Evolutionary conservation across 305 asterid genomes (phyloP), one percentile per base, ranked within the genome.

Genomic region (Ruellia speciosa): DNA sequence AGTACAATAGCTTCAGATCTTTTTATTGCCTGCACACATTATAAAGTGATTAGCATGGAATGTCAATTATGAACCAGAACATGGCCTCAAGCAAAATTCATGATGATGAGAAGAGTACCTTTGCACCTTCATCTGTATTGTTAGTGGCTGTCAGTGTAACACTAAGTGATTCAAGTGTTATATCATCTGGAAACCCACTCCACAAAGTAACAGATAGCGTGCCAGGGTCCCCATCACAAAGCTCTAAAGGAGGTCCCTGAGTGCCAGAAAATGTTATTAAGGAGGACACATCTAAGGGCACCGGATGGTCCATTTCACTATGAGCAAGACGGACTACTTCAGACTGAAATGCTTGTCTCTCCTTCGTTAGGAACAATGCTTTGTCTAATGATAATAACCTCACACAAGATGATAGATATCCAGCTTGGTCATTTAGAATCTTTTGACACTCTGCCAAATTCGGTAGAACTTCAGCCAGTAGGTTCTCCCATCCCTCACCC

Each of bases 401-500:
- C 80, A 92, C 99, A 79, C 99, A 93, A 64, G 99, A 93, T 62
- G 97, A 81, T 41, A 93, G 82, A 71, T 88, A 93, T 72, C 99
- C 97, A 66, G 99, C 92, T 84, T 84, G 97, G 79, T 93, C 99
- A 24, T 82, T 78, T 53, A 86, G 88, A 69, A 84, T 76, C 80
- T 86, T 88, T 74, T 93, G 99, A 75, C 99, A 93, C 79, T 79
- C 92, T 1, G 99, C 97, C 68, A 93, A 73, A 79, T 82, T 72
- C 51, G 97, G 99, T 67, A 93, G 97, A 66, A 93, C 94, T 70
- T 93, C 99, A 20, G 96, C 96, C 72, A 86, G 83, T 56, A 93
- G 86, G 74, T 93, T 79, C 77, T 88, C 82, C 99, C 99, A 93
- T 73, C 99, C 97, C 73, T 89, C 99, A 73, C 97, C 99, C 53